Base-by-base conservation (phyloP, 2,329 filamentous ascomycete genomes). In the Arthrobotrys sinensis region DNA sequence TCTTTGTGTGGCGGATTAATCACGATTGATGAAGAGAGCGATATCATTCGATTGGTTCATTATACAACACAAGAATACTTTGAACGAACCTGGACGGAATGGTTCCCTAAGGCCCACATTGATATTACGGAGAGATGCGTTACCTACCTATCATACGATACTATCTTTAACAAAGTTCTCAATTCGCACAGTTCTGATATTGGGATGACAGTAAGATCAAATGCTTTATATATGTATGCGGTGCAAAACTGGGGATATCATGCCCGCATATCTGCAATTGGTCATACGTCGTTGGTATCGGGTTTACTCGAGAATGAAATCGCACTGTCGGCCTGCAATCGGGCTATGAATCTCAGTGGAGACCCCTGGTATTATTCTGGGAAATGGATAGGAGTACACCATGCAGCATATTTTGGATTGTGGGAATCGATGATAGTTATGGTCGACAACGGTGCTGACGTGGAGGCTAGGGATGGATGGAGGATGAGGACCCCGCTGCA, bases 11-110 rank as follows among this genome's bases (percentile, higher is more conserved):
- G 24, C 8, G 68, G 68, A n/a, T 32, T 72, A 2, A 36, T 72
- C n/a, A 46, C 57, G 6, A 14, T 72, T 8, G 45, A 63, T 21
- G 46, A 65, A 36, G 46, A 64, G 2, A 72, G 46, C 28, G 24
- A 57, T 10, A 46, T 46, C 11, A n/a, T 65, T 19, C 45, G 57
- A n/a, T 34, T 72, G 36, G 46, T 72, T 1, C 68, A 72, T 38
- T 72, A 45, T 34, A 72, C 68, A 10, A 57, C 68, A 1, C 68
- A 72, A 32, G 68, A 72, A 34, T 72, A 72, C 21, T 72, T 72
- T 16, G 45, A 72, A 12, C 40, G 21, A 21, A 55, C 16, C 1
- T 32, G 55, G 16, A 12, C 4, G 1, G 16, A n/a, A 1, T 72
- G 45, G 57, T 72, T 72, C 55, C 68, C 68, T 1, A 6, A 46